Evolutionary conservation across 2,329 filamentous ascomycete species (phyloP).

Genomic region (Pleochaeta shiraiana): DNA sequence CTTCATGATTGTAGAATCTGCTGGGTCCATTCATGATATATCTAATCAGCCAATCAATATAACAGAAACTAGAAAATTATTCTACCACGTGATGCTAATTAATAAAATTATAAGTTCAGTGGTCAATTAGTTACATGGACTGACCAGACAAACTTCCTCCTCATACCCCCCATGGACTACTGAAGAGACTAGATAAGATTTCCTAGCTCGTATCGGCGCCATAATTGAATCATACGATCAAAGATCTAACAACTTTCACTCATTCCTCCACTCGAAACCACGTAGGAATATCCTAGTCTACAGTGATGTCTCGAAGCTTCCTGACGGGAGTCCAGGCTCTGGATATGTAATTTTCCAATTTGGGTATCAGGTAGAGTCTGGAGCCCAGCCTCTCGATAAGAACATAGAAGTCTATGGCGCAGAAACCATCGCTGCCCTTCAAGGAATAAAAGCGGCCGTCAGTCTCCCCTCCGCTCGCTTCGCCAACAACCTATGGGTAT

Average conservation of each 20-base stretch:
- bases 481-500: neutral
- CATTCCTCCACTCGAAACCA: neutral
- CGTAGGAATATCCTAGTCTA: neutral
- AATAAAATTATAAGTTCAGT: too few species aligned
- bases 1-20: too few species aligned
- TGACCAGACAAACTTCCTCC: neutral
- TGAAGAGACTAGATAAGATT: neutral
- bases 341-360: neutral
- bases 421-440: neutral
- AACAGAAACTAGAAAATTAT: too few species aligned
- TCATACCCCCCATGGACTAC: neutral
- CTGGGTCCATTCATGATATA: too few species aligned
- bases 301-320: neutral
- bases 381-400: neutral
- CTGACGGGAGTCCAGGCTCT: neutral
- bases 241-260: neutral
- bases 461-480: neutral
- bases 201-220: neutral
- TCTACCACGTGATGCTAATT: too few species aligned
- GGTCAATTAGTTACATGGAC: too few species aligned
- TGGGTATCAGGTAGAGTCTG: neutral
- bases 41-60: too few species aligned
- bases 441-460: neutral
- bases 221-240: neutral
- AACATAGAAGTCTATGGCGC: neutral